A percentile compares a stretch with the other conserved stretches of the same genome.
phyloP scores from a whole-genome alignment of 805 yeast species.

The Debaryomyces castellii region DNA sequence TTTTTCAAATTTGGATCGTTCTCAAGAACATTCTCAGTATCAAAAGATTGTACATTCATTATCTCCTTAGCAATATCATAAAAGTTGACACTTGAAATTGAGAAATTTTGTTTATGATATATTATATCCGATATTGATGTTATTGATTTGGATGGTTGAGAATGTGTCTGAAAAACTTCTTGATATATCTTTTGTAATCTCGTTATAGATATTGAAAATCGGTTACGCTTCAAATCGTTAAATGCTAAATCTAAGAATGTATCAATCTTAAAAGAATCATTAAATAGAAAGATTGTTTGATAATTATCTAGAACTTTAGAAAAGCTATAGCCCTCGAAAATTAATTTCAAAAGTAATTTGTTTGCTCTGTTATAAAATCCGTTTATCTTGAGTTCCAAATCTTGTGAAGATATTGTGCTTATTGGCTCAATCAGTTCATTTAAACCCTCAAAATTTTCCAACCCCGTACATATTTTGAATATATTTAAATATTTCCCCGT shows the following conservation, averaged over 20 bases:
- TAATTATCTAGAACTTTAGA: slow-evolving; percentile 45
- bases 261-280: slow-evolving; percentile 50
- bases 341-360: slow-evolving; percentile 51
- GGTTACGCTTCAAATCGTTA: slow-evolving; percentile 51
- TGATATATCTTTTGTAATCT: slow-evolving; percentile 24
- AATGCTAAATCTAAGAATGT: slow-evolving; percentile 51
- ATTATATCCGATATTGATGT: slow-evolving; percentile 9
- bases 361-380: slow-evolving; percentile 71
- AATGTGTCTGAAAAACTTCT: slow-evolving; percentile 11
- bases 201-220: slow-evolving; percentile 28
- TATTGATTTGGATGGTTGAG: background rate
- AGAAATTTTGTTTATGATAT: slow-evolving; percentile 22
- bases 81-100: slow-evolving; percentile 46
- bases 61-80: slow-evolving; percentile 48
- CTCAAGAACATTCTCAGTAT: slow-evolving; percentile 50
- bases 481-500: slow-evolving; percentile 88
- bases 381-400: slow-evolving; percentile 55
- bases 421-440: slow-evolving; percentile 28
- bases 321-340: slow-evolving; percentile 62
- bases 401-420: slow-evolving; percentile 33
- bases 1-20: slow-evolving; percentile 42
- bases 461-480: slow-evolving; percentile 57
- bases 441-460: slow-evolving; percentile 32
- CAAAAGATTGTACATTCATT: slow-evolving; percentile 53
- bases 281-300: slow-evolving; percentile 58